Percentiles rank a stretch among this genome's conserved stretches.
Evolutionary conservation across 2,329 filamentous ascomycete genomes (phyloP).

Genomic region (Neofusicoccum parvum): DNA sequence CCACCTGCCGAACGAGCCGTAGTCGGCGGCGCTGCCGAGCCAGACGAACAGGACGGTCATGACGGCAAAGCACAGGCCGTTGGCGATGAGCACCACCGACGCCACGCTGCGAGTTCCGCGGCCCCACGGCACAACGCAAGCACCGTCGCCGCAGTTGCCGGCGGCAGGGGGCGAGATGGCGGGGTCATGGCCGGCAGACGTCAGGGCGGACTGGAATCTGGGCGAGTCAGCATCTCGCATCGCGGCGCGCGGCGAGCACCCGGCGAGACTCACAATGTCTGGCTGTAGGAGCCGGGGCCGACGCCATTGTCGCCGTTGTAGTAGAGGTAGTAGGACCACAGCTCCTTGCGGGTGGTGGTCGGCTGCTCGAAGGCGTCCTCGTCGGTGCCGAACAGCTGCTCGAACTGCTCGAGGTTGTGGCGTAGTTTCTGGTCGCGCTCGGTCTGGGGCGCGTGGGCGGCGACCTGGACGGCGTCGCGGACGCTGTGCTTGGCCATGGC

Average conservation of each 20-base stretch:
- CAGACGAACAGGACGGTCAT: conserved; percentile 61
- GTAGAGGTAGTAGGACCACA: conserved; percentile 63
- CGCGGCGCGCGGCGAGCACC: background rate
- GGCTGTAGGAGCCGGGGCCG: conserved; percentile 15
- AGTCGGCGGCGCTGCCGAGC: conserved; percentile 59
- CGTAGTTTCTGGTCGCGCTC: conserved; percentile 11
- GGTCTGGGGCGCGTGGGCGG: background rate
- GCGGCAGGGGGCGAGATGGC: conserved; percentile 60
- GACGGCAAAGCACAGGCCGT: conserved; percentile 69
- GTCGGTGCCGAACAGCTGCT: conserved; percentile 26
- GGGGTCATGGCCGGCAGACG: conserved; percentile 57
- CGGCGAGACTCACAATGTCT: conserved; percentile 4
- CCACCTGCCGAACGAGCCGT: conserved; percentile 59
- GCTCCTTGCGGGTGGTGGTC: conserved; percentile 56
- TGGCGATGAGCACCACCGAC: conserved; percentile 65
- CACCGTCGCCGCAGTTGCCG: conserved; percentile 35
- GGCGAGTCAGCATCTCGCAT: background rate
- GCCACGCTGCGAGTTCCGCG: conserved; percentile 56
- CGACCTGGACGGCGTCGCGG: background rate
- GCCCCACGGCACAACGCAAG: conserved; percentile 24
- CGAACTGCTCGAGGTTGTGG: conserved; percentile 15
- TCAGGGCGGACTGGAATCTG: conserved; percentile 19
- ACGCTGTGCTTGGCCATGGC: conserved; percentile 5
- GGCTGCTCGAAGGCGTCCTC: conserved; percentile 51
- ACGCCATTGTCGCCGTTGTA: conserved; percentile 68